Evolutionary conservation across 2,329 filamentous ascomycete genomes (phyloP), one percentile per base, ranked within the genome.

Genomic region (Arthrobotrys musiformis): DNA sequence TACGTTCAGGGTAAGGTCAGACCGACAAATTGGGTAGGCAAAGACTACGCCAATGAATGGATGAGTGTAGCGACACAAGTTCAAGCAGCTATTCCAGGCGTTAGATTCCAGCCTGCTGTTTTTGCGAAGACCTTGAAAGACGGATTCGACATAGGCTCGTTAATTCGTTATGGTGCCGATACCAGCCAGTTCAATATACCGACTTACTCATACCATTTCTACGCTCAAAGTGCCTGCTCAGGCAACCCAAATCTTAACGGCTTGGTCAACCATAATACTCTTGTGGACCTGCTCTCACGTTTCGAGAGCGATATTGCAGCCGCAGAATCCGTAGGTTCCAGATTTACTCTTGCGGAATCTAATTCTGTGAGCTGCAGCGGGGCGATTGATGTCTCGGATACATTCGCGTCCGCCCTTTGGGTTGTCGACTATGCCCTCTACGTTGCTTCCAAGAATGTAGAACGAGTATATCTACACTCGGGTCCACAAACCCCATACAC

Each of bases 281-380:
- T 77, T 22, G 50, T 44, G 80, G 37, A 80, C 79, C 35, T 81
- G 81, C 74, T 66, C 79, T 50, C 80, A 79, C 44, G 79, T 80
- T 60, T 79, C 81, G 11, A 80, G 80, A 26, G 61, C 62, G 37
- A 81, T 79, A 70, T 81, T n/a, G 50, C 40, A 9, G 73, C 73
- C 2, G 73, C 73, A 8, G 60, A 54, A 33, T 22, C 22, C 17
- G 66, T 40, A 17, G 73, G 73, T 17, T 79, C 33, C 40, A 75
- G 40, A 64, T 79, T 48, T 46, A 78, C 82, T 54, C 82, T 85
- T 15, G 84, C 83, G 40, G 84, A 85, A 73, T 84, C 83, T 79
- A 85, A 85, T 80, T 83, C 82, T 3, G 83, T 85, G 56, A 82
- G 83, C 4, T 85, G 84, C 75, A 82, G 81, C n/a, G 84, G 84